phyloP scores from a whole-genome alignment of 108 stramenopile genomes.

The Discostella stelligeroides region DNA sequence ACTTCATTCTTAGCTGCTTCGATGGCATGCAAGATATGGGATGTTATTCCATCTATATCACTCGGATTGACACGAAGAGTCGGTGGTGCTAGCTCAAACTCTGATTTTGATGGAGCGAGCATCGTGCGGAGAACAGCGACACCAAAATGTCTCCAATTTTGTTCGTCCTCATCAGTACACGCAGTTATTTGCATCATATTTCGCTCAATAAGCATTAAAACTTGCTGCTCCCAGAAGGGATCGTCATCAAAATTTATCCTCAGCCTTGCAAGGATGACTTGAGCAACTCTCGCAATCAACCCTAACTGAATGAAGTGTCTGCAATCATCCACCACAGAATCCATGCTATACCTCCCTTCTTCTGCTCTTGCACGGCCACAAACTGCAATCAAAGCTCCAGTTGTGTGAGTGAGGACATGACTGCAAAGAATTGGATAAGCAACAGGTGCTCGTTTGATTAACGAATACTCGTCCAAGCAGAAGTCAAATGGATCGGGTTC shows the following conservation, averaged over 20 bases:
- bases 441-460: slow-evolving; percentile 63
- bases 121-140: slow-evolving; percentile 20
- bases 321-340: slow-evolving; percentile 65
- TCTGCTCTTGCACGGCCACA: slow-evolving; percentile 71
- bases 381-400: slow-evolving; percentile 73
- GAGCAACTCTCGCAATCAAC: slow-evolving; percentile 68
- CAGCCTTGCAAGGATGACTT: slow-evolving; percentile 68
- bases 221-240: slow-evolving; percentile 12
- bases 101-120: slow-evolving; percentile 8
- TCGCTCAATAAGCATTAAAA: slow-evolving; percentile 9
- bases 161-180: slow-evolving; percentile 20
- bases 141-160: slow-evolving; percentile 31
- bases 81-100: neutral
- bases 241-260: slow-evolving; percentile 10
- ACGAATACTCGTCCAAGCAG: slow-evolving; percentile 20
- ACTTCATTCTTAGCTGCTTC: slow-evolving; percentile 55
- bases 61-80: too few relatives aligned
- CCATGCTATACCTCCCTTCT: slow-evolving; percentile 54
- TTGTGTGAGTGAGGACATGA: slow-evolving; percentile 81
- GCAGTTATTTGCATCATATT: slow-evolving; percentile 15
- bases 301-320: slow-evolving; percentile 76
- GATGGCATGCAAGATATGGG: slow-evolving; percentile 54
- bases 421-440: slow-evolving; percentile 76
- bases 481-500: slow-evolving; percentile 37
- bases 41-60: slow-evolving; percentile 3